These are phyloP conservation scores for Saturnispora diversa DNA, from an alignment of 805 yeast genomes.

Conservation along the genomic window DNA sequence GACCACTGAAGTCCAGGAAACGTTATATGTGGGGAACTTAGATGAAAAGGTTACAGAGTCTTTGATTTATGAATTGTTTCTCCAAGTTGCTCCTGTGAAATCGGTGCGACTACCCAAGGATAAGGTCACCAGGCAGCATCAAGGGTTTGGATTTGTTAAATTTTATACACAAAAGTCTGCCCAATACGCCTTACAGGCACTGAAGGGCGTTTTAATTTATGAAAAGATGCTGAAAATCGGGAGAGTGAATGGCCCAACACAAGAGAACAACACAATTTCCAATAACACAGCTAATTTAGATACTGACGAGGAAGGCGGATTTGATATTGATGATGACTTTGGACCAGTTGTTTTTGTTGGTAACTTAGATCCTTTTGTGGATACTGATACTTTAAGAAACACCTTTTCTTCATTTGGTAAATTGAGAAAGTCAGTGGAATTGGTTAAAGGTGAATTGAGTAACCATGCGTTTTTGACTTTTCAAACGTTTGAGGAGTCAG, in stretches of 20 bases:
- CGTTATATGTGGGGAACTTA: constrained; percentile 76
- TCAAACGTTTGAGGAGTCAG: constrained; percentile 59
- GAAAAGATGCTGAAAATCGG: constrained; percentile 56
- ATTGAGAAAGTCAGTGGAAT: constrained; percentile 39
- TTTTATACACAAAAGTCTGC: constrained; percentile 53
- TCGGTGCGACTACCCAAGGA: constrained; percentile 74
- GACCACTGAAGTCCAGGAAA: constrained; percentile 29
- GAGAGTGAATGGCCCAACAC: constrained; percentile 29
- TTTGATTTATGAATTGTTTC: constrained; percentile 68
- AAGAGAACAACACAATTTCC: background rate
- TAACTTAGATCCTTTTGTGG: constrained; percentile 59
- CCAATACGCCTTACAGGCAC: constrained; percentile 54
- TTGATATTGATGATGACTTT: constrained; percentile 22
- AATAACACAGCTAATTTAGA: constrained; percentile 11
- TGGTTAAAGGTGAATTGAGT: constrained; percentile 36
- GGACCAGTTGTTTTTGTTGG: constrained; percentile 50
- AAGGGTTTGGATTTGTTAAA: constrained; percentile 86
- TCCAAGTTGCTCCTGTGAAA: constrained; percentile 76
- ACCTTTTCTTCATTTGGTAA: constrained; percentile 67
- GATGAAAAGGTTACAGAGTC: constrained; percentile 68
- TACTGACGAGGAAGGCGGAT: constrained; percentile 9
- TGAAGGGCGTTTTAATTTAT: constrained; percentile 54
- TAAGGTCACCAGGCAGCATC: constrained; percentile 58
- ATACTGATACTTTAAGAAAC: constrained; percentile 44
- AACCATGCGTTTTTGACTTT: constrained; percentile 64